Percentiles rank a stretch among this genome's conserved stretches.
phyloP scores from a whole-genome alignment of 75 land plant genomes.

The Cryptomeria japonica region DNA sequence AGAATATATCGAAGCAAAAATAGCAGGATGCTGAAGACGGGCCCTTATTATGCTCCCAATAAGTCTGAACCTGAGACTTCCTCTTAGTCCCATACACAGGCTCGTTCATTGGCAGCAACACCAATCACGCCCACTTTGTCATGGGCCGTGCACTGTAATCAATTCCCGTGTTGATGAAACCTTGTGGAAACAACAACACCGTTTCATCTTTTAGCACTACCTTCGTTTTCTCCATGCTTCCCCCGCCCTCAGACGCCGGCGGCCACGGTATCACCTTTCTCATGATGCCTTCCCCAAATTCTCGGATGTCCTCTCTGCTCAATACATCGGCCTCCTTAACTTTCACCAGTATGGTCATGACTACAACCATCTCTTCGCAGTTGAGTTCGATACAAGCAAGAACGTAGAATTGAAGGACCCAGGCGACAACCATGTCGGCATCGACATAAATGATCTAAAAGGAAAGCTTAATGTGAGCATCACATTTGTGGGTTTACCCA shows the following conservation, averaged over 20 bases:
- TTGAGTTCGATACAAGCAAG: conserved; percentile 41
- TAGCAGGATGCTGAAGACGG: no score
- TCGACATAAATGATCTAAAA: conserved; percentile 27
- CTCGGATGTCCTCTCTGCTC: background rate
- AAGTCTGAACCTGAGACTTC: no score
- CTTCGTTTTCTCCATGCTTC: conserved; percentile 14
- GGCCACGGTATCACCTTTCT: conserved; percentile 33
- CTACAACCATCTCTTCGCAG: conserved; percentile 34
- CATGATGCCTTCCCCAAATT: conserved; percentile 11
- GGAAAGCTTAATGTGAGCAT: conserved; percentile 20
- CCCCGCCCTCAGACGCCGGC: background rate
- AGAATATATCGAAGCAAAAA: no score
- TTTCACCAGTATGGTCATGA: conserved; percentile 14
- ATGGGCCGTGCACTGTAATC: background rate
- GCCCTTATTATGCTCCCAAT: no score
- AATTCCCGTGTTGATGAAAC: background rate
- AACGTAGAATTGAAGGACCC: conserved; percentile 19
- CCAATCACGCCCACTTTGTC: conserved; percentile 25
- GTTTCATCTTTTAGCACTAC: background rate
- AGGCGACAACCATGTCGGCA: conserved; percentile 35
- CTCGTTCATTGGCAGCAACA: no score
- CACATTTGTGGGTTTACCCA: conserved; percentile 4
- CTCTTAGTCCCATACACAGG: no score
- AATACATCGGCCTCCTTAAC: conserved; percentile 28
- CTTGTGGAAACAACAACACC: background rate